Base-by-base conservation (phyloP, 441 rosid species). In the Oxalis stricta region DNA sequence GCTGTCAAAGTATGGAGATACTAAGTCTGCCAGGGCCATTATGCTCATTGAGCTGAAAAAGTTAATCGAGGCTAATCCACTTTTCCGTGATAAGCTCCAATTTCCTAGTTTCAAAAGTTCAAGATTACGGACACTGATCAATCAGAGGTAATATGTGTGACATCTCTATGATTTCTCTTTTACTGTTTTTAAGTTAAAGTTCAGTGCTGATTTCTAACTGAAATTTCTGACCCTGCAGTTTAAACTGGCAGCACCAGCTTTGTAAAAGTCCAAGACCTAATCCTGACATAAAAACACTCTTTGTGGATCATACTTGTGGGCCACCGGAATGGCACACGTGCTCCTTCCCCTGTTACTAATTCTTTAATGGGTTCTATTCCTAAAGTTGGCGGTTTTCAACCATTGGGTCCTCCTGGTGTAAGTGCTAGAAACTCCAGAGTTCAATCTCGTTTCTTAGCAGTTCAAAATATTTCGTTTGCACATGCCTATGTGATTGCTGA, bases 191-290 rank as follows among this genome's bases (percentile, higher is more conserved):
- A 3, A 38, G 19, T 21, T 38, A 26, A 2, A 6, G 5, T 26
- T 26, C 31, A 5, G 31, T 26, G n/a, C n/a, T n/a, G n/a, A n/a
- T n/a, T 26, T 26, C 31, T 11, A 8, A 2, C 31, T 29, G 43
- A 14, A 30, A 43, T 43, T 43, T 2, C 15, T 43, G 28, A 19
- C 28, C 18, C 21, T 28, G 58, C 58, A 72, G 83, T 65, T 56
- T 76, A 36, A 76, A 72, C 58, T 72, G 79, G 79, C 83, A 76
- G 66, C 79, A 76, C 47, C 79, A 69, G 53, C 76, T 76, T 38
- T 76, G 82, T 63, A 76, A 76, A 66, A 72, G 69, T 45, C 78
- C 78, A 21, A 72, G 76, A 63, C 62, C 76, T 48, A 75, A 75
- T 49, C 82, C 78, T 3, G 82, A 75, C 49, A 75, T 75, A 29